Percentiles rank a stretch among this genome's conserved stretches.
phyloP scores from a whole-genome alignment of 2,329 filamentous ascomycete species.

The Cordyceps pruinosa region DNA sequence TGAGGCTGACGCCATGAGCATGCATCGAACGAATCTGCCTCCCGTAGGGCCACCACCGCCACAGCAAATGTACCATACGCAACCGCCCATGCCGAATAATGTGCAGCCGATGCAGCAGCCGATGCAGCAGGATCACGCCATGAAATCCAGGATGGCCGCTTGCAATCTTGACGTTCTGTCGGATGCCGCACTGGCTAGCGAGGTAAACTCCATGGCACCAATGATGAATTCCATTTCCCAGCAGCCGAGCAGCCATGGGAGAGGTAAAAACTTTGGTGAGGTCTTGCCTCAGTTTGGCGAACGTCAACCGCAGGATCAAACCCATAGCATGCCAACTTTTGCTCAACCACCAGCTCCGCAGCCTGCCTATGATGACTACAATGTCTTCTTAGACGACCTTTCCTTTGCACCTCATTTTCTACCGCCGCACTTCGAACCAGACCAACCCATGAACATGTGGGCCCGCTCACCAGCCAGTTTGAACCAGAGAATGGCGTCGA shows the following conservation, averaged over 20 bases:
- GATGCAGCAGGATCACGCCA: slow-evolving; percentile 39
- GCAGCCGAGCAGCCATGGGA: slow-evolving; percentile 31
- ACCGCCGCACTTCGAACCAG: slow-evolving; percentile 47
- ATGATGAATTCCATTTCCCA: slow-evolving; percentile 41
- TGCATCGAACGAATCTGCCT: slow-evolving; percentile 29
- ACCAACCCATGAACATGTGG: slow-evolving; percentile 47
- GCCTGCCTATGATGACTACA: slow-evolving; percentile 47
- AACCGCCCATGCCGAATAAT: slow-evolving; percentile 12
- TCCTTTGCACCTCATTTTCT: slow-evolving; percentile 47
- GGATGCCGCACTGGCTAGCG: slow-evolving; percentile 52
- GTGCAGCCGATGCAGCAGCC: slow-evolving; percentile 30
- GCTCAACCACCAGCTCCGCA: slow-evolving; percentile 24
- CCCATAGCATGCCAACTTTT: slow-evolving; percentile 34
- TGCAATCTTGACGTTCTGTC: slow-evolving; percentile 54
- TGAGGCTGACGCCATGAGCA: slow-evolving; percentile 39
- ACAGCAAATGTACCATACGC: slow-evolving; percentile 22
- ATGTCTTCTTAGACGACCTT: slow-evolving; percentile 53
- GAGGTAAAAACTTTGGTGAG: slow-evolving; percentile 45
- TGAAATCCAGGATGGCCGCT: slow-evolving; percentile 38
- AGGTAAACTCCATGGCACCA: slow-evolving; percentile 45
- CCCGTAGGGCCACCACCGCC: slow-evolving; percentile 20
- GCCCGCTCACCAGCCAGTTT: slow-evolving; percentile 35
- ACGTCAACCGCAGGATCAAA: slow-evolving; percentile 40
- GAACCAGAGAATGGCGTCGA: slow-evolving; percentile 35
- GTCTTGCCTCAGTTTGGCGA: slow-evolving; percentile 39